A percentile compares a stretch with the other conserved stretches of the same genome.
phyloP scores from a whole-genome alignment of 2,329 filamentous ascomycete species.

The Colletotrichum sp. region DNA sequence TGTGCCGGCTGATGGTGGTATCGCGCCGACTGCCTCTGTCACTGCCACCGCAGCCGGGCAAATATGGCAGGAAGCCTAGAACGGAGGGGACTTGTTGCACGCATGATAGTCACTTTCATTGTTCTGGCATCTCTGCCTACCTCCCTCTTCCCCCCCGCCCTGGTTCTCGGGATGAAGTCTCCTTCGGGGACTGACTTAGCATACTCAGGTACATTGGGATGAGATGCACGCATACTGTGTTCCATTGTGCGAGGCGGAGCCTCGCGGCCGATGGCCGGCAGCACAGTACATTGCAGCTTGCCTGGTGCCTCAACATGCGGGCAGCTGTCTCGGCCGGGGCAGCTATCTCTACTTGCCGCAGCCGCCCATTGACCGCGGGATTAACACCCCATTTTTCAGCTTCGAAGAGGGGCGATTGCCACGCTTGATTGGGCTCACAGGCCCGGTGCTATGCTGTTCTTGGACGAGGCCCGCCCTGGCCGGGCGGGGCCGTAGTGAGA shows the following conservation, averaged over 20 bases:
- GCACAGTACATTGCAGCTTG: neutral
- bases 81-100: neutral
- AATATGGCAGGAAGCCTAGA: neutral
- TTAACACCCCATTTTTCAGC: neutral
- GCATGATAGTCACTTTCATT: neutral
- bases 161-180: neutral
- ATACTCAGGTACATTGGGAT: neutral
- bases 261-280: neutral
- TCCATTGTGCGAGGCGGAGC: neutral
- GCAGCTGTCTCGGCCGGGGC: neutral
- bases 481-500: neutral
- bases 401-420: neutral
- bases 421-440: neutral
- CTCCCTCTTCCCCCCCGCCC: neutral
- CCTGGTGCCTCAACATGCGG: neutral
- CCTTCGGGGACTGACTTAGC: too few species aligned
- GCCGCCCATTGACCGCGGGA: neutral
- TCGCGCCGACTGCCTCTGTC: neutral
- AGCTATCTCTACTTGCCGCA: neutral
- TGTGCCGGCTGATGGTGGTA: neutral
- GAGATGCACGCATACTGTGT: neutral
- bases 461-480: neutral
- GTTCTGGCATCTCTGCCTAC: neutral
- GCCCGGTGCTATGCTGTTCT: slow-evolving; percentile 1
- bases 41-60: neutral